Evolutionary conservation across 495 filamentous ascomycete genomes (phyloP), one percentile per base, ranked within the genome.

Genomic region (Haplographium delicatum): DNA sequence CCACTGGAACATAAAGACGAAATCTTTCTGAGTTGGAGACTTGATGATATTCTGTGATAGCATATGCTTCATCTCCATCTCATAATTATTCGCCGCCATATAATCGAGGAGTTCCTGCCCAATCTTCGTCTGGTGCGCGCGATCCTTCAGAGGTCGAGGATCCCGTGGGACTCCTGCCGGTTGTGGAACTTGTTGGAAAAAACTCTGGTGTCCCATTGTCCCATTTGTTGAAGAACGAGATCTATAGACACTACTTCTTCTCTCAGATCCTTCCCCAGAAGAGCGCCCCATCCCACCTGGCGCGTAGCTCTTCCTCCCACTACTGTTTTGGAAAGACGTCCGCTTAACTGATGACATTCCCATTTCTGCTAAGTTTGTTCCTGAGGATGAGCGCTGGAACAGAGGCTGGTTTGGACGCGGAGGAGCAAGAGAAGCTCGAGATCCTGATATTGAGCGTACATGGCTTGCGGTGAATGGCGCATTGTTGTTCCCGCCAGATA

Each of bases 1-100:
- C 86, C 89, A 99, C 66, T 96, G 89, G 65, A 99, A 99, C 68
- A 97, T 90, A 57, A 76, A 83, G 62, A 90, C 88, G 68, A 97
- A 99, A 64, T 99, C 93, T 62, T 97, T 99, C 59, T 96, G 89
- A 3, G 91, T 97, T n/a, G 93, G 94, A 30, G 85, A 90, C 42
- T 84, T 88, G 60, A 93, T 79, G 15, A 87, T 85, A 54, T 96
- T 96, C 42, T 88, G 83, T 2, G 85, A 83, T 24, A 99, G 72
- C 24, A 83, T 83, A 65, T 96, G 84, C 62, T 94, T 95, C 85
- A 93, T 95, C 54, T 95, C 89, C 78, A 96, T 82, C 71, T 99
- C 93, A 59, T 97, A 99, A 53, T 93, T 91, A 61, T 93, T 82
- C 24, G 87, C 79, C 4, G 89, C 80, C 52, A 97, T 71, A 60